Conservation (phyloP, 2,329 filamentous ascomycete species). For the Cadophora luteo-olivacea region DNA sequence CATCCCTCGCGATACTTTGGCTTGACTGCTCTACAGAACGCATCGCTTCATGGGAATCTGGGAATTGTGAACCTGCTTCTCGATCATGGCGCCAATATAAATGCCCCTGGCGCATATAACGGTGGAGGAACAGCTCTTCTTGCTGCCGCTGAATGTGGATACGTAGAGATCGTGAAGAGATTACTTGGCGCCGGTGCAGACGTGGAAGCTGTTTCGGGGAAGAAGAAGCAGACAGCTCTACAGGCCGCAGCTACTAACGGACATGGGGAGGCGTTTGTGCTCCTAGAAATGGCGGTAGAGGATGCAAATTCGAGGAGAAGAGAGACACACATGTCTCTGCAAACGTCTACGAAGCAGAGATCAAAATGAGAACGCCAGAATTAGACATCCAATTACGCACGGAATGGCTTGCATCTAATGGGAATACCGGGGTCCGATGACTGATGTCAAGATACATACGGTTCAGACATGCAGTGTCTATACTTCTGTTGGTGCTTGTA, state of each 20-base stretch:
- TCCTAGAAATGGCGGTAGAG: not conserved
- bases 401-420: too few relatives aligned
- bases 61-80: conserved; percentile 6
- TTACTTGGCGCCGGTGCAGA: conserved; percentile 5
- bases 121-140: conserved; percentile 9
- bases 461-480: too few relatives aligned
- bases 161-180: conserved; percentile 3
- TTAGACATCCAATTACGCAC: too few relatives aligned
- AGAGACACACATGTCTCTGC: not conserved
- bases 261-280: not conserved
- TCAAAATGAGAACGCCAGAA: not conserved
- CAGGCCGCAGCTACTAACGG: conserved; percentile 4
- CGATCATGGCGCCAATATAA: not conserved
- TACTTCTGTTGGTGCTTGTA: too few relatives aligned
- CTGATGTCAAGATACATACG: too few relatives aligned
- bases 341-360: not conserved
- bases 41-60: conserved; percentile 10
- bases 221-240: conserved; percentile 9
- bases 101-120: not conserved
- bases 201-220: not conserved
- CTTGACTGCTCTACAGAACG: conserved; percentile 7
- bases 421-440: too few relatives aligned
- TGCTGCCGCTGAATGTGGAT: conserved; percentile 13
- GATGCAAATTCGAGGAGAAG: not conserved
- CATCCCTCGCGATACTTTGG: conserved; percentile 12